Conservation (phyloP, 306 rosid genomes). For the Medicago ruthenica region DNA sequence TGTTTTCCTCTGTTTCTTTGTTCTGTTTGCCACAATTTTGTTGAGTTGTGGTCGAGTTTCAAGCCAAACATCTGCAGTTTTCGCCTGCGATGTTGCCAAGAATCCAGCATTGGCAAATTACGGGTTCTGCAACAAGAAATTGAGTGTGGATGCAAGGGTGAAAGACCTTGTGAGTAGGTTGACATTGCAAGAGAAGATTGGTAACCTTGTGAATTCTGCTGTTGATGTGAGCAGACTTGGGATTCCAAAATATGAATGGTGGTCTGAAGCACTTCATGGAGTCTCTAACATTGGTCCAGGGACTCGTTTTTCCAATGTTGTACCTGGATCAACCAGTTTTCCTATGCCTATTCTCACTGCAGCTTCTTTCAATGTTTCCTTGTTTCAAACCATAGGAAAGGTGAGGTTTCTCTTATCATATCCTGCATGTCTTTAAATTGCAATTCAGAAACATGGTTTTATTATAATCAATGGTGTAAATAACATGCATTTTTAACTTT, state of each 20-base stretch:
- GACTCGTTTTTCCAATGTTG: slow-evolving; percentile 40
- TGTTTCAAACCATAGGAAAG: slow-evolving; percentile 85
- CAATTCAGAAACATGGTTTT: background rate
- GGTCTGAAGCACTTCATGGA: slow-evolving; percentile 67
- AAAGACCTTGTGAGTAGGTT: slow-evolving; percentile 51
- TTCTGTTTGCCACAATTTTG: slow-evolving; percentile 9
- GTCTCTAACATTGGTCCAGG: slow-evolving; percentile 54
- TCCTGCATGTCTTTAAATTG: background rate
- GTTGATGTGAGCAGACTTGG: slow-evolving; percentile 69
- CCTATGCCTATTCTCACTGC: slow-evolving; percentile 59
- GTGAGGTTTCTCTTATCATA: slow-evolving; percentile 42
- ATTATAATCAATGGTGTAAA: background rate
- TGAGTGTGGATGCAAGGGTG: slow-evolving; percentile 46
- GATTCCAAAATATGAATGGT: slow-evolving; percentile 60
- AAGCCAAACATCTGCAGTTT: slow-evolving; percentile 55
- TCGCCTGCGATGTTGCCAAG: slow-evolving; percentile 65
- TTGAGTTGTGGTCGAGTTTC: slow-evolving; percentile 37
- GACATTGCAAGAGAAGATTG: slow-evolving; percentile 57
- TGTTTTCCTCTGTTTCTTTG: slow-evolving; percentile 50
- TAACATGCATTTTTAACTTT: background rate
- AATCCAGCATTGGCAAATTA: slow-evolving; percentile 48
- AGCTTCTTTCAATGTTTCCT: slow-evolving; percentile 53
- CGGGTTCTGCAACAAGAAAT: slow-evolving; percentile 67
- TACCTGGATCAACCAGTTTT: slow-evolving; percentile 55
- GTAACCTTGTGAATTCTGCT: slow-evolving; percentile 50